Conservation (phyloP, 208 protist genomes). For the Leishmania lainsoni region DNA sequence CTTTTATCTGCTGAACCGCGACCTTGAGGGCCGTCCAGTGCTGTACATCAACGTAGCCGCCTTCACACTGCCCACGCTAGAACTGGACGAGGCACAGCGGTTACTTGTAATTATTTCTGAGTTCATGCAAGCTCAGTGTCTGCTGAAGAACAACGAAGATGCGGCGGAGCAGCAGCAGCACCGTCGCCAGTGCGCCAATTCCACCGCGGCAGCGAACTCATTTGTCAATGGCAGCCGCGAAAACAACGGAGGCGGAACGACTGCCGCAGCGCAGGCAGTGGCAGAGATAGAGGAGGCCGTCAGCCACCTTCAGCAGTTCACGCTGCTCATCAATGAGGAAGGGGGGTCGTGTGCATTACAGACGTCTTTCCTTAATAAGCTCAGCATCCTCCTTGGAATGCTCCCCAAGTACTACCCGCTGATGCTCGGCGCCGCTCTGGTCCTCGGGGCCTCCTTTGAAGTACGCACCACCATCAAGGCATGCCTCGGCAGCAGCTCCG, state of each 20-base stretch:
- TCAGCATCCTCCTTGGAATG: slow-evolving; percentile 40
- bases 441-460: slow-evolving; percentile 55
- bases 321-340: slow-evolving; percentile 73
- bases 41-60: slow-evolving; percentile 56
- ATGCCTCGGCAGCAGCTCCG: slow-evolving; percentile 33
- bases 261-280: not conserved
- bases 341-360: slow-evolving; percentile 39
- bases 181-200: not conserved
- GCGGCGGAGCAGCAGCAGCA: slow-evolving; percentile 19
- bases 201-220: not conserved
- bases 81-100: slow-evolving; percentile 56
- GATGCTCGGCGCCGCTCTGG: slow-evolving; percentile 56
- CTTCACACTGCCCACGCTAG: slow-evolving; percentile 39
- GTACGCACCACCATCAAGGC: slow-evolving; percentile 55
- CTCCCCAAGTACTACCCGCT: slow-evolving; percentile 79
- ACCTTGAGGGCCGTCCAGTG: slow-evolving; percentile 45
- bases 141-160: slow-evolving; percentile 33
- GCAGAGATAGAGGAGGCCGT: slow-evolving; percentile 15
- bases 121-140: slow-evolving; percentile 72
- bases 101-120: slow-evolving; percentile 66
- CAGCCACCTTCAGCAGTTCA: slow-evolving; percentile 51
- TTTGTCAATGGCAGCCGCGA: not conserved
- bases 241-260: not conserved
- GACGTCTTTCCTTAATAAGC: slow-evolving; percentile 42
- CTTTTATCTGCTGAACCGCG: slow-evolving; percentile 50